Evolutionary conservation across 2,329 filamentous ascomycete species (phyloP).

Genomic region (Monosporascus sp.): DNA sequence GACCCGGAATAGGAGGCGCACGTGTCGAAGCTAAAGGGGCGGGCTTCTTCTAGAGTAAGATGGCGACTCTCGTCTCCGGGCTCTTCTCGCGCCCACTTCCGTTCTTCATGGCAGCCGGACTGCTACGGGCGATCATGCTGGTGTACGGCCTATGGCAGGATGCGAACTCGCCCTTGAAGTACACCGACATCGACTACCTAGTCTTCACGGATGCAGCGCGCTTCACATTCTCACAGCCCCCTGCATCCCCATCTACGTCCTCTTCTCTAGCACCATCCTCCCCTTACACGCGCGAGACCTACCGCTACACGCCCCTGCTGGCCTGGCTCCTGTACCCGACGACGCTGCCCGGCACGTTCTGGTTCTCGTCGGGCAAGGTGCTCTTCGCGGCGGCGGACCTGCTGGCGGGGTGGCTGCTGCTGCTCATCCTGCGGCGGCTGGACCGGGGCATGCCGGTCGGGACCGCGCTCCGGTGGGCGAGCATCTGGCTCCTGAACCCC

Average conservation of each 20-base stretch:
- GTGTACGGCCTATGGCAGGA: slow-evolving; percentile 92
- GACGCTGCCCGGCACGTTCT: slow-evolving; percentile 36
- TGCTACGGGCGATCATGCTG: slow-evolving; percentile 69
- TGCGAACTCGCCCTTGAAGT: slow-evolving; percentile 85
- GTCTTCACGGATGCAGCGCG: slow-evolving; percentile 95
- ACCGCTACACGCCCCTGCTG: slow-evolving; percentile 91
- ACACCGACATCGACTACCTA: slow-evolving; percentile 97
- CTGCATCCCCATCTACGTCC: slow-evolving; percentile 60
- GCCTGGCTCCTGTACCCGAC: slow-evolving; percentile 89
- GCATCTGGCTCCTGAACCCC: slow-evolving; percentile 91
- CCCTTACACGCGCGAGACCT: slow-evolving; percentile 87
- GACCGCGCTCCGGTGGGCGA: slow-evolving; percentile 68
- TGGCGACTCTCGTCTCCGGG: slow-evolving; percentile 19
- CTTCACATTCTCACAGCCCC: slow-evolving; percentile 38
- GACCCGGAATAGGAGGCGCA: background rate
- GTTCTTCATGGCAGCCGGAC: slow-evolving; percentile 52
- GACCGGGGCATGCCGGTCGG: slow-evolving; percentile 40
- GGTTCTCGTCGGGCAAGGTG: slow-evolving; percentile 82
- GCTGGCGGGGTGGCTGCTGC: slow-evolving; percentile 64
- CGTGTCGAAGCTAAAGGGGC: background rate
- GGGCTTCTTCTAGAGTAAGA: slow-evolving; percentile 3
- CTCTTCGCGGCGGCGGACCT: slow-evolving; percentile 82
- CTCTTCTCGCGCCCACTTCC: slow-evolving; percentile 36
- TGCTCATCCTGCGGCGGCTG: slow-evolving; percentile 33
- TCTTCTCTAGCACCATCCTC: slow-evolving; percentile 64